Conservation (phyloP, 1,139 yeast genomes). For the Kurtzmaniella quercitrusa region DNA sequence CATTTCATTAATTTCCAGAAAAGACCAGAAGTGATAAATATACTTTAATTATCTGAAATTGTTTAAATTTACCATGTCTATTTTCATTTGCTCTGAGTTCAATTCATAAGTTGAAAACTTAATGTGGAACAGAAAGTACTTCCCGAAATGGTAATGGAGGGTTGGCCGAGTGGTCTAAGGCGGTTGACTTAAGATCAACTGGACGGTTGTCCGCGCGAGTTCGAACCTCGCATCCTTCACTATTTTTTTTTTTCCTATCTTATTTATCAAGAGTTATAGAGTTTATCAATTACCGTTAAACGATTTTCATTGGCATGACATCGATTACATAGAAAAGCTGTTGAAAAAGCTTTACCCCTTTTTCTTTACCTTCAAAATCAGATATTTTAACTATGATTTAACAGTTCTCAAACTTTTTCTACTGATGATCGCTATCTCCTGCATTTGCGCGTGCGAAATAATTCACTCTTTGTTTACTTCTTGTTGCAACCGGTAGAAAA, state of each 20-base stretch:
- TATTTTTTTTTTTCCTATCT: conserved; percentile 33
- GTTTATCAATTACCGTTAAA: too few species aligned
- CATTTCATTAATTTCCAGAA: too few species aligned
- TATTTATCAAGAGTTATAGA: conserved; percentile 2
- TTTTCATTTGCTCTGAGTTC: neutral
- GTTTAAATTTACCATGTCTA: too few species aligned
- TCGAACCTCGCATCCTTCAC: conserved; percentile 84
- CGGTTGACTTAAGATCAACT: conserved; percentile 54
- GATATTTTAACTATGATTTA: too few species aligned
- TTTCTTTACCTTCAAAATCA: too few species aligned
- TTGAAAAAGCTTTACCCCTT: too few species aligned
- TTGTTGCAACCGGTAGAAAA: neutral
- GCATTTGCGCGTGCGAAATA: neutral
- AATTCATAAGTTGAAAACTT: neutral
- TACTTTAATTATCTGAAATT: too few species aligned
- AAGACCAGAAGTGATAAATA: too few species aligned
- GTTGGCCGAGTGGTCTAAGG: conserved; percentile 57
- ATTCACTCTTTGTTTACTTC: neutral
- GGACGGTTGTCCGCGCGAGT: conserved; percentile 74
- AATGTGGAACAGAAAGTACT: neutral
- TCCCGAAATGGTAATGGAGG: conserved; percentile 25
- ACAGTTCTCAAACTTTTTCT: too few species aligned
- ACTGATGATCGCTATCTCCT: too few species aligned
- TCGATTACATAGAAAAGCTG: too few species aligned
- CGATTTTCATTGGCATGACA: too few species aligned